Conservation (phyloP, 148 eudicot genomes). For the Rhododendron ferrugineum region DNA sequence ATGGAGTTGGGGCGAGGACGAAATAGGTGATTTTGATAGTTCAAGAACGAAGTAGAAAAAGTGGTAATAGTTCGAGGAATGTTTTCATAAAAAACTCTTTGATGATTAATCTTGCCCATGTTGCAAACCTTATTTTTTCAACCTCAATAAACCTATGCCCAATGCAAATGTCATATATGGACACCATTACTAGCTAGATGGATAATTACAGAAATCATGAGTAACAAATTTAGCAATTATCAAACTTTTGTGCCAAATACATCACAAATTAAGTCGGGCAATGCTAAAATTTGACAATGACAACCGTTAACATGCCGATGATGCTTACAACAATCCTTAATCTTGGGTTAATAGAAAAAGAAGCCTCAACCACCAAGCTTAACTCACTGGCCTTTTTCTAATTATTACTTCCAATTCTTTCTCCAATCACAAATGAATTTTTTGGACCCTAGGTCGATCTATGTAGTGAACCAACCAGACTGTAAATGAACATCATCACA, state of each 20-base stretch:
- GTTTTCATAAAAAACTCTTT: too few relatives aligned
- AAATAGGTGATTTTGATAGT: too few relatives aligned
- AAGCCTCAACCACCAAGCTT: not conserved
- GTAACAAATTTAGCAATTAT: not conserved
- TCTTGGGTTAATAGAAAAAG: not conserved
- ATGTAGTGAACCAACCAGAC: not conserved
- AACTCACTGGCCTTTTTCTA: not conserved
- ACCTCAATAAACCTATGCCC: not conserved
- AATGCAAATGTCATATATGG: too few relatives aligned
- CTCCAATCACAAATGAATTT: not conserved
- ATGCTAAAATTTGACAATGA: not conserved
- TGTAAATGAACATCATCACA: not conserved
- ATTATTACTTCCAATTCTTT: not conserved
- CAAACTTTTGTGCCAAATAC: too few relatives aligned
- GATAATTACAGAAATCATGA: too few relatives aligned
- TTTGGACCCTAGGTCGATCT: not conserved
- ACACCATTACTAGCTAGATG: too few relatives aligned
- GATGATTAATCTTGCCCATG: too few relatives aligned
- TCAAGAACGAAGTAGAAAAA: too few relatives aligned
- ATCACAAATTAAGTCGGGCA: too few relatives aligned
- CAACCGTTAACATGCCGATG: not conserved
- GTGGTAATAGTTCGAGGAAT: too few relatives aligned
- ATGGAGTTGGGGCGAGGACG: too few relatives aligned
- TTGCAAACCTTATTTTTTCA: too few relatives aligned
- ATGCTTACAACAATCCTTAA: not conserved